Evolutionary conservation across 1,284 basidiomycete genomes (phyloP).

Genomic region (Fomitopsis palustris): DNA sequence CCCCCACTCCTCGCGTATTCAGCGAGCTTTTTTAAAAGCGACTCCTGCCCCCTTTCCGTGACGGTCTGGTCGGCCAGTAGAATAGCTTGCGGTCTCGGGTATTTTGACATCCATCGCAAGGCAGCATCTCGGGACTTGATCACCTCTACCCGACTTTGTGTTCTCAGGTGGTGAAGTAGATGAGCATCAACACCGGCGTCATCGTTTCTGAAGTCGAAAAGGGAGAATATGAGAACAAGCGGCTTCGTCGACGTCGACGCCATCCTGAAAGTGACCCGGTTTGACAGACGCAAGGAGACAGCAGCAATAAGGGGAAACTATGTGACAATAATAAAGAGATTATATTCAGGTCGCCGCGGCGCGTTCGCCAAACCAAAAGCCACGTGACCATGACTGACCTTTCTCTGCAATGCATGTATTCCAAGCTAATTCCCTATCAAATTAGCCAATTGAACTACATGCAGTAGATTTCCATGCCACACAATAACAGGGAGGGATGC

Average conservation of each 20-base stretch:
- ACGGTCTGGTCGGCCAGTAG: constrained; percentile 1
- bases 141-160: neutral
- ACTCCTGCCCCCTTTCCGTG: constrained; percentile 1
- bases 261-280: no score
- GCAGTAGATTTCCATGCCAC: no score
- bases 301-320: no score
- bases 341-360: no score
- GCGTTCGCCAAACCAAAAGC: no score
- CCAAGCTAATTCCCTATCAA: no score
- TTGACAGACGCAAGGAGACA: no score
- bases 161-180: neutral
- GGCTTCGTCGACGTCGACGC: neutral
- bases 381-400: no score
- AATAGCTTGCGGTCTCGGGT: neutral
- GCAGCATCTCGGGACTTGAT: neutral
- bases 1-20: constrained; percentile 11
- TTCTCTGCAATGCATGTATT: no score
- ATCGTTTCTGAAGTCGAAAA: neutral
- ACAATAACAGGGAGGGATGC: no score
- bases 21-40: constrained; percentile 9
- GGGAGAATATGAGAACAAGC: neutral
- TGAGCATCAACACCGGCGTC: neutral
- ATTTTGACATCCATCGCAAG: neutral
- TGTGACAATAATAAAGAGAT: no score
- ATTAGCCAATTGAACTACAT: no score